phyloP scores from a whole-genome alignment of 306 rosid genomes.

The Citrullus amarus region DNA sequence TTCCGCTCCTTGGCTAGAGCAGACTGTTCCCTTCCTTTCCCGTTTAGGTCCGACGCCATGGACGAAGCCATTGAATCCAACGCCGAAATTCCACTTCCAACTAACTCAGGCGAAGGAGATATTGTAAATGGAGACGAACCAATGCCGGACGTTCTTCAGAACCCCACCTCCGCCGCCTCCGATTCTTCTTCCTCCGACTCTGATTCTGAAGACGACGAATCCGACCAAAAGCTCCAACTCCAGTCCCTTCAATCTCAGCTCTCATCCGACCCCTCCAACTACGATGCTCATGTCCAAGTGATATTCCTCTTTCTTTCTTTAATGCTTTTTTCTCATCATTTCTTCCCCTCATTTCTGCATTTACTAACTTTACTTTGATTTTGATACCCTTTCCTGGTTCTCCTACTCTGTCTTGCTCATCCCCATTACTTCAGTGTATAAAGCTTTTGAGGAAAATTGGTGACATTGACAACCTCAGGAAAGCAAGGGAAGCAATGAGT shows the following conservation, averaged over 20 bases:
- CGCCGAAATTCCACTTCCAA: not conserved
- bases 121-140: constrained; percentile 15
- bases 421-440: constrained; percentile 37
- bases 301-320: not conserved
- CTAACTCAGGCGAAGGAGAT: not conserved
- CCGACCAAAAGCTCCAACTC: constrained; percentile 50
- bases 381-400: not conserved
- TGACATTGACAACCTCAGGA: constrained; percentile 53
- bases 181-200: constrained; percentile 19
- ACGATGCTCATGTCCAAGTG: constrained; percentile 62
- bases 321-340: not conserved
- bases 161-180: constrained; percentile 12
- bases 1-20: not conserved
- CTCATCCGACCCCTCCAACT: constrained; percentile 50
- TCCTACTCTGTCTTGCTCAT: not conserved
- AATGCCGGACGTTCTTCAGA: constrained; percentile 22
- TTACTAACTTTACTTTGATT: not conserved
- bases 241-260: constrained; percentile 49
- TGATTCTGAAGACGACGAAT: constrained; percentile 39
- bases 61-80: constrained; percentile 23
- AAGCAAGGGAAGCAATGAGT: constrained; percentile 78
- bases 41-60: constrained; percentile 15
- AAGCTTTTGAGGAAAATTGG: constrained; percentile 56
- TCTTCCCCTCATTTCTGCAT: too few species aligned
- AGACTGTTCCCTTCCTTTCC: not conserved